A percentile compares a stretch with the other conserved stretches of the same genome.
phyloP scores from a whole-genome alignment of 2,329 filamentous ascomycete species.

The Colletotrichum sojae region DNA sequence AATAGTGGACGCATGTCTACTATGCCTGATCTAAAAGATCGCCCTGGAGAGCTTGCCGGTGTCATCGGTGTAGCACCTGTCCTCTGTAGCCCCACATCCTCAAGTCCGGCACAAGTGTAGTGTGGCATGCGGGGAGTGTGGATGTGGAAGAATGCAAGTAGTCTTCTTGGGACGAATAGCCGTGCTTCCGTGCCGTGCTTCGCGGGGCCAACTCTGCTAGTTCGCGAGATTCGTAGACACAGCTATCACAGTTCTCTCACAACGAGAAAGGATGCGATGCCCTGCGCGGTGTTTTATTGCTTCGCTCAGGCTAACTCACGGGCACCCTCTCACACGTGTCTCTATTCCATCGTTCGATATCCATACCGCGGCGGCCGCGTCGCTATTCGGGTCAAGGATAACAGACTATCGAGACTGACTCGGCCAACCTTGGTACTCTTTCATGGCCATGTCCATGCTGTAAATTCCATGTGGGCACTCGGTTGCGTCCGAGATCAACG shows the following conservation, averaged over 20 bases:
- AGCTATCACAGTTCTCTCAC: conserved; percentile 16
- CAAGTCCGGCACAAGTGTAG: neutral
- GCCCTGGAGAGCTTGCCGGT: no score
- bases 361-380: conserved; percentile 5
- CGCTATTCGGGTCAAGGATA: conserved; percentile 29
- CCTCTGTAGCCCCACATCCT: no score
- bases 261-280: conserved; percentile 15
- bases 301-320: conserved; percentile 39
- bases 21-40: no score
- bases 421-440: neutral
- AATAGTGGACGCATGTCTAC: neutral
- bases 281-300: conserved; percentile 31
- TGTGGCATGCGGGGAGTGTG: neutral
- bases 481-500: neutral
- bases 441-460: conserved; percentile 1
- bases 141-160: no score
- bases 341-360: neutral
- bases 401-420: conserved; percentile 5
- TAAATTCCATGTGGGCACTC: conserved; percentile 15
- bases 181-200: conserved; percentile 39
- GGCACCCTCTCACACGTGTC: conserved; percentile 16
- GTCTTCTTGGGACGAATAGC: conserved; percentile 17
- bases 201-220: conserved; percentile 23
- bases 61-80: no score
- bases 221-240: conserved; percentile 25